Evolutionary conservation across 2,329 filamentous ascomycete species (phyloP).

Genomic region (Thielaviopsis cerberus): DNA sequence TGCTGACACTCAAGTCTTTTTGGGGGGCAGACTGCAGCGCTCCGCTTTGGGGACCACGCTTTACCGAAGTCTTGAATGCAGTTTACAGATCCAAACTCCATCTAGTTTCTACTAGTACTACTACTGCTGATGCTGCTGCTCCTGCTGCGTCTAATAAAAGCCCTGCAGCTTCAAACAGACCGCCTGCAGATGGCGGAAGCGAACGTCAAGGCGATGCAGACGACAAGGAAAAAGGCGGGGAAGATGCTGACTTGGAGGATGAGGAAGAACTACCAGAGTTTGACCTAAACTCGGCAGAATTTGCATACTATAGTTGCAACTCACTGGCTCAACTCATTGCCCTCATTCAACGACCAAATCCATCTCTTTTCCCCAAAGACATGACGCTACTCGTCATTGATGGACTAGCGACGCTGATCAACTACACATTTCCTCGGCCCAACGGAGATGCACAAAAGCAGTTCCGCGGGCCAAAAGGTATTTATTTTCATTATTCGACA

Average conservation of each 20-base stretch:
- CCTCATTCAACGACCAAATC: conserved; percentile 48
- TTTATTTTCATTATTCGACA: too few species aligned
- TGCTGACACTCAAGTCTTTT: conserved; percentile 4
- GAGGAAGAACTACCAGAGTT: conserved; percentile 7
- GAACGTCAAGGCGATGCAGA: too few species aligned
- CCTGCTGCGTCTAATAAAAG: background rate
- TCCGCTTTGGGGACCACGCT: conserved; percentile 17
- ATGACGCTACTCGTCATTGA: conserved; percentile 61
- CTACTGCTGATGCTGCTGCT: background rate
- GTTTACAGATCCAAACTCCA: conserved; percentile 1
- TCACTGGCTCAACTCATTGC: conserved; percentile 58
- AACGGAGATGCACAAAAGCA: conserved; percentile 23
- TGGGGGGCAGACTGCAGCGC: conserved; percentile 29
- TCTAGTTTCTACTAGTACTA: background rate
- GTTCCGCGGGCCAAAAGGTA: conserved; percentile 25
- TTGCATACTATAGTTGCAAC: conserved; percentile 33
- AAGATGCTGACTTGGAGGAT: too few species aligned
- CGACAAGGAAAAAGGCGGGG: too few species aligned
- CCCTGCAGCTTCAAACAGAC: background rate
- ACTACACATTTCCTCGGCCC: conserved; percentile 51
- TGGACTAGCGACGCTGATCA: conserved; percentile 57
- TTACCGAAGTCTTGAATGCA: conserved; percentile 14
- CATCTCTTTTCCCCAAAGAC: conserved; percentile 39
- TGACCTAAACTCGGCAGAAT: conserved; percentile 14
- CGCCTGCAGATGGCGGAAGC: background rate